Base-by-base conservation (phyloP, 1,139 yeast species). In the Geotrichum armillariae region DNA sequence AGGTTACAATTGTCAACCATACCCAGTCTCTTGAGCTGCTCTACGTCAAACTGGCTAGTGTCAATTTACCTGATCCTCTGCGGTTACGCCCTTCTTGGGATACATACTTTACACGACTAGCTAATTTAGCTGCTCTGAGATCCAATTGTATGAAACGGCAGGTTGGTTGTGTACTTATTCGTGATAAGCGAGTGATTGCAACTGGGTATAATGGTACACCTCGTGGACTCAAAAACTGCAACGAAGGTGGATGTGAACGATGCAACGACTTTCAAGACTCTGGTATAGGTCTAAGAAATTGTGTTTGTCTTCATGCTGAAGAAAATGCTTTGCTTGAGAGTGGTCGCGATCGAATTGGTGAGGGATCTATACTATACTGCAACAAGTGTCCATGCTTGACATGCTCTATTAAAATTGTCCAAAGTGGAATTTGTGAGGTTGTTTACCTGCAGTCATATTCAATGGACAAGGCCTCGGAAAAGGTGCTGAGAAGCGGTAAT, bases 151-250 rank as follows among this genome's bases (percentile, higher is more conserved):
- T 93, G 99, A 94, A 93, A 66, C 75, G 99, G 53, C 76, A 96
- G 53, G 99, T 93, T 1, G 99, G 99, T 0, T 91, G 98, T 67
- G 98, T 94, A 2, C 79, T 93, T 27, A 97, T 89, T 1, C 77
- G 91, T 48, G 94, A 88, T 49, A 82, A 80, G 45, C 73, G 97
- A 49, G 96, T 93, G 32, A 78, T 94, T 29, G 95, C 99, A 1
- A 93, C 99, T 0, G 99, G 99, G 0, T 93, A 94, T 68, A 93
- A 93, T 63, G 99, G 99, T 1, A 93, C 99, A 0, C 98, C 99
- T 11, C 76, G 96, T 37, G 89, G 91, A 54, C 70, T 89, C 60
- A 73, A 75, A 27, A 93, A 93, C 64, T 93, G 99, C 68, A 91
- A 89, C 63, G 93, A 89, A 60, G 99, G 99, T 16, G 99, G 99